phyloP scores from a whole-genome alignment of 2,329 filamentous ascomycete species.

The Tetracladium maxilliforme region DNA sequence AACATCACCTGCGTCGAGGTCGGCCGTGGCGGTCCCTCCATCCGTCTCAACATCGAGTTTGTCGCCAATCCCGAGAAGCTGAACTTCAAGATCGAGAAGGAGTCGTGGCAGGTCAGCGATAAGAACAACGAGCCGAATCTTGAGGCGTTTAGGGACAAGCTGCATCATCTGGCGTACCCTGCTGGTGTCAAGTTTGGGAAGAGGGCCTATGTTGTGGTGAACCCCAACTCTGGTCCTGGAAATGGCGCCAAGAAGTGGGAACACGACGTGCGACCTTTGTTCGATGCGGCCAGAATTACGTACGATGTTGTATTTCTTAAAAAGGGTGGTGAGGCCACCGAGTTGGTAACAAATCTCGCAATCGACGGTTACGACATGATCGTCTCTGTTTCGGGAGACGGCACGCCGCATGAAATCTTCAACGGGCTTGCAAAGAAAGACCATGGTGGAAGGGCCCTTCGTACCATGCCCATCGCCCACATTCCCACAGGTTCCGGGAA shows the following conservation, averaged over 20 bases:
- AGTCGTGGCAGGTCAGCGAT: conserved; percentile 10
- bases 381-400: conserved; percentile 83
- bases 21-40: conserved; percentile 41
- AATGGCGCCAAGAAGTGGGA: conserved; percentile 56
- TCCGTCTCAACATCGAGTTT: conserved; percentile 45
- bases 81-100: conserved; percentile 38
- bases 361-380: conserved; percentile 72
- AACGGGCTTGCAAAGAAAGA: conserved; percentile 71
- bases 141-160: conserved; percentile 43
- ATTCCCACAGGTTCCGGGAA: conserved; percentile 91
- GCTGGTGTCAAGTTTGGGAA: conserved; percentile 51
- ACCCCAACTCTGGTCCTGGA: conserved; percentile 81
- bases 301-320: conserved; percentile 61
- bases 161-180: conserved; percentile 61
- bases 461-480: conserved; percentile 68
- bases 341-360: conserved; percentile 63
- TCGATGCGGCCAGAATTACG: conserved; percentile 66
- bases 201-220: conserved; percentile 77
- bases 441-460: conserved; percentile 62
- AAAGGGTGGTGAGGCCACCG: conserved; percentile 61
- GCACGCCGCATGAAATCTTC: conserved; percentile 83
- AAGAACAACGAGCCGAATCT: conserved; percentile 25
- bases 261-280: conserved; percentile 65
- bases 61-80: conserved; percentile 45
- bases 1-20: conserved; percentile 74